These are phyloP conservation scores for Aspergillus pseudoviridinutans DNA, from an alignment of 2,329 filamentous ascomycete genomes.

Conservation along the genomic window DNA sequence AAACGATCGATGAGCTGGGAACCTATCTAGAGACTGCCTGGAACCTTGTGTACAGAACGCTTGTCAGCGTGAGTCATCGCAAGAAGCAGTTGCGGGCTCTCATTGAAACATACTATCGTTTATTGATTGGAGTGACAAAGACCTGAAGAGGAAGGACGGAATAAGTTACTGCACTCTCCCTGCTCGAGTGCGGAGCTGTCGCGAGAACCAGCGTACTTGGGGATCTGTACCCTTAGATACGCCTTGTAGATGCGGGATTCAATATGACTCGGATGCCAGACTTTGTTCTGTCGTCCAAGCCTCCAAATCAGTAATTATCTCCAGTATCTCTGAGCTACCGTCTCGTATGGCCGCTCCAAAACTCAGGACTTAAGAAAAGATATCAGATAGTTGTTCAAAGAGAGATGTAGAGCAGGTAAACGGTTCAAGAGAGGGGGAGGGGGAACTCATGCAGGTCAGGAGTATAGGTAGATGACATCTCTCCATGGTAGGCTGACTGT, in stretches of 20 bases:
- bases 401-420: constrained; percentile 8
- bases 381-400: not conserved
- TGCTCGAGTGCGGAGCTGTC: not conserved
- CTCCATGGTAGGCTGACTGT: constrained; percentile 14
- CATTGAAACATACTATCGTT: not conserved
- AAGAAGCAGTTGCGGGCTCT: not conserved
- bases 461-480: constrained; percentile 18
- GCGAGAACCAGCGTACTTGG: constrained; percentile 2
- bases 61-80: not conserved
- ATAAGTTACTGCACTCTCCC: not conserved
- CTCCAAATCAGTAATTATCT: not conserved
- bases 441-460: constrained; percentile 19
- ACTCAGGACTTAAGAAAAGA: not conserved
- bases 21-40: not conserved
- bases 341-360: not conserved
- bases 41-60: not conserved
- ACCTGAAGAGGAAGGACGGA: not conserved
- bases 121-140: not conserved
- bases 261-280: not conserved
- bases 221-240: constrained; percentile 3
- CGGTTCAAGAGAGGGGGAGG: constrained; percentile 13
- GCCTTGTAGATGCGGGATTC: not conserved
- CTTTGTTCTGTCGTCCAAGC: not conserved
- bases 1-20: constrained; percentile 1
- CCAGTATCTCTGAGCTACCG: not conserved